These are phyloP conservation scores for Penicillium sp. DNA, from an alignment of 2,329 filamentous ascomycete genomes.

Conservation along the genomic window DNA sequence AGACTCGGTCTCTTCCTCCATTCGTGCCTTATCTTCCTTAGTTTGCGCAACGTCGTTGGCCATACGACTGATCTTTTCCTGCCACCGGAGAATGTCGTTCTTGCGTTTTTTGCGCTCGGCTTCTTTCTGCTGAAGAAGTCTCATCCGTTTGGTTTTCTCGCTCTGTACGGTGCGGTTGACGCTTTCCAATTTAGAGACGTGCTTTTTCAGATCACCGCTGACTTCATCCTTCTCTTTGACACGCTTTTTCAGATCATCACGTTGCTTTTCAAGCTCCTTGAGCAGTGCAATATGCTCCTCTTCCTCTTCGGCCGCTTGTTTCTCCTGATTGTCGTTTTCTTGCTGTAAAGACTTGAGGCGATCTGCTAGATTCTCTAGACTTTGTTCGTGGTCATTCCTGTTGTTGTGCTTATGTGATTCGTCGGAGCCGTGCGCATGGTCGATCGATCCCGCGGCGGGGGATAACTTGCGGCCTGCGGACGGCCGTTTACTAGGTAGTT, in stretches of 20 bases:
- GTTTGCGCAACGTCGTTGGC: constrained; percentile 47
- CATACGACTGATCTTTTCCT: constrained; percentile 54
- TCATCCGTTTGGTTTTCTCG: constrained; percentile 74
- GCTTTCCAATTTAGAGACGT: constrained; percentile 75
- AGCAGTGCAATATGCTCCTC: constrained; percentile 66
- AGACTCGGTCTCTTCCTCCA: constrained; percentile 41
- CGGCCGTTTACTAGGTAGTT: constrained; percentile 57
- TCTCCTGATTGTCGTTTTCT: constrained; percentile 77
- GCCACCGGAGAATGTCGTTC: constrained; percentile 60
- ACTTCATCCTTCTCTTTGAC: constrained; percentile 89
- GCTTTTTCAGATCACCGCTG: constrained; percentile 77
- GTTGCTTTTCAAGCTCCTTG: constrained; percentile 70
- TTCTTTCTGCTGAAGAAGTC: constrained; percentile 58
- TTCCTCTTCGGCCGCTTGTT: constrained; percentile 65
- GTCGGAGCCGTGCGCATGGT: constrained; percentile 42
- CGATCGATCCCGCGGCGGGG: constrained; percentile 58
- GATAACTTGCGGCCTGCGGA: constrained; percentile 74
- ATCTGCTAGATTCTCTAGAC: constrained; percentile 74
- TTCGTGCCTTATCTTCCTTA: constrained; percentile 42
- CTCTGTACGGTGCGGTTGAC: constrained; percentile 78
- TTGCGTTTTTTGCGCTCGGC: constrained; percentile 60
- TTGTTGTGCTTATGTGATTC: constrained; percentile 34
- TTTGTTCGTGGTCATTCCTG: constrained; percentile 60
- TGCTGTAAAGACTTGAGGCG: constrained; percentile 75
- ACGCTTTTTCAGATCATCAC: constrained; percentile 72